A percentile compares a stretch with the other conserved stretches of the same genome.
phyloP scores from a whole-genome alignment of 164 flowering plant genomes.

The Akebia trifoliata region DNA sequence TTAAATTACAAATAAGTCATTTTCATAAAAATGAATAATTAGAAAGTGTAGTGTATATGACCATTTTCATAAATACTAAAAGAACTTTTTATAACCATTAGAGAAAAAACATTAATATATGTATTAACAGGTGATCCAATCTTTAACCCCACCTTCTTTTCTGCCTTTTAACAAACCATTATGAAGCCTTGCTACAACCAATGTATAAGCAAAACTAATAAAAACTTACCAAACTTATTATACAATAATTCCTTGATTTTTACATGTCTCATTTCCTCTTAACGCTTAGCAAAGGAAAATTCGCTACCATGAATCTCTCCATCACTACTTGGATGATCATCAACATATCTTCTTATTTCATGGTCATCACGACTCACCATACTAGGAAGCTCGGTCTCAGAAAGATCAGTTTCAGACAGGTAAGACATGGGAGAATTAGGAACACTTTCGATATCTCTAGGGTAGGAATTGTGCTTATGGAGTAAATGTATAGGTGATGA shows the following conservation, averaged over 20 bases:
- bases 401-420: constrained; percentile 40
- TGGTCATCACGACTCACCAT: constrained; percentile 1
- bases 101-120: no score
- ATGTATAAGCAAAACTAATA: no score
- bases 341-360: constrained; percentile 8
- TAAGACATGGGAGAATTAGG: constrained; percentile 30
- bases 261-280: not conserved
- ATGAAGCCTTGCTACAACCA: no score
- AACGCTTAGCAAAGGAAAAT: constrained; percentile 37
- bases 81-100: no score
- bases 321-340: constrained; percentile 6
- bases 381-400: constrained; percentile 26
- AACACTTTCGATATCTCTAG: constrained; percentile 28
- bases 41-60: no score
- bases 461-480: constrained; percentile 23
- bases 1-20: no score
- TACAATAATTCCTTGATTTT: not conserved
- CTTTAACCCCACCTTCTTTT: no score
- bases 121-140: no score
- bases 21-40: no score
- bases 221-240: no score
- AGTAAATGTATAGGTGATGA: constrained; percentile 56
- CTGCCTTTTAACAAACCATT: no score
- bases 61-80: no score
- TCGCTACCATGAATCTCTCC: constrained; percentile 25